Conservation (phyloP, 2,329 filamentous ascomycete species). For the Stagonosporopsis tanaceti region DNA sequence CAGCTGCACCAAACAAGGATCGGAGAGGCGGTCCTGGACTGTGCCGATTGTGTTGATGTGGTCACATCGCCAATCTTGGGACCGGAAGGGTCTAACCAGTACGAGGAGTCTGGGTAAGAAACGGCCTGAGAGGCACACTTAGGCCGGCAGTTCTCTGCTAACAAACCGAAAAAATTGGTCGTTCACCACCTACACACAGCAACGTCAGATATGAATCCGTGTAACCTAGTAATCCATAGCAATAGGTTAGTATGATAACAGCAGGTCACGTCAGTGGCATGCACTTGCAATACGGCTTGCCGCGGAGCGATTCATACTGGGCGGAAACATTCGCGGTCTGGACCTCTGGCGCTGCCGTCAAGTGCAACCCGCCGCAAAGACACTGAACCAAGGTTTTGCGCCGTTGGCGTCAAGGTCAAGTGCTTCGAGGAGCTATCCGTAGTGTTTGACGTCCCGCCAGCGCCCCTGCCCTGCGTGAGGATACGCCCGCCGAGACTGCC, state of each 20-base stretch:
- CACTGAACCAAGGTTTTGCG: not conserved
- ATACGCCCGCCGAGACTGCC: not conserved
- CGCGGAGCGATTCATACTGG: conserved; percentile 1
- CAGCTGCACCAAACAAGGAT: not conserved
- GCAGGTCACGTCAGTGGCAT: not conserved
- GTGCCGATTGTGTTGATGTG: not conserved
- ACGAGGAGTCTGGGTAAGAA: not conserved
- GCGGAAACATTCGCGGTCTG: conserved; percentile 9
- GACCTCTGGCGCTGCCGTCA: conserved; percentile 1
- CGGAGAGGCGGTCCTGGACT: not conserved
- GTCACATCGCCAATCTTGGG: not conserved
- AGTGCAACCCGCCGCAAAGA: not conserved
- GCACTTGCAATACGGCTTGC: not conserved
- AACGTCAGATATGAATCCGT: not conserved
- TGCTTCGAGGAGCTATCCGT: not conserved
- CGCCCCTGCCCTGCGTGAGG: not conserved
- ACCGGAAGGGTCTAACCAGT: not conserved
- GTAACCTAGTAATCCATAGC: not conserved
- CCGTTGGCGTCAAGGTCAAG: conserved; percentile 1
- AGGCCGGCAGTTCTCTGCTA: not conserved
- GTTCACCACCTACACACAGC: not conserved
- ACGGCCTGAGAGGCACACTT: not conserved
- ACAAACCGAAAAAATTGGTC: not conserved
- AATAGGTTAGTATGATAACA: not conserved
- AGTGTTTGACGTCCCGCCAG: not conserved